Base-by-base conservation (phyloP, 1,284 basidiomycete species). In the Heterobasidion irregulare region DNA sequence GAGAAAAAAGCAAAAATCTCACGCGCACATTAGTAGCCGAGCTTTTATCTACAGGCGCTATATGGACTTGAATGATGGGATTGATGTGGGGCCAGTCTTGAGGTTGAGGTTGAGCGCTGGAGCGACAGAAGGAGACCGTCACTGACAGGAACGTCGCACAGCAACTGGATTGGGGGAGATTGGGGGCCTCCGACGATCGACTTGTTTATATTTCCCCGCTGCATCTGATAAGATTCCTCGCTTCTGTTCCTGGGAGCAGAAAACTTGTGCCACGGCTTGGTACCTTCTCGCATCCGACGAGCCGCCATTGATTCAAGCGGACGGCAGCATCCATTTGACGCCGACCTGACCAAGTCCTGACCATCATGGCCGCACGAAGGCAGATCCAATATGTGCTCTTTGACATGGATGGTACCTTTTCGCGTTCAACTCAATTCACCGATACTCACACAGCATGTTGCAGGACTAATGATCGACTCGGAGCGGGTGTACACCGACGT, bases 401-500 rank as follows among this genome's bases (percentile, higher is more conserved):
- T 63, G 89, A 91, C 66, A 81, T 92, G 82, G 89, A 92, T 65
- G 89, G 89, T 83, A 68, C 58, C 68, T 52, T 59, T 26, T 47
- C 53, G 46, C 32, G 8, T 41, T 26, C 6, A 13, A 19, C 8
- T 26, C 26, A 5, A 5, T 26, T 26, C 26, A 26, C 4, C 26
- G 26, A 26, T 26, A 26, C 6, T 26, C 6, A 26, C 4, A 26
- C 26, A 26, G 4, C 26, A 26, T 16, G 16, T 54, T 35, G 51
- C 53, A 72, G 75, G 83, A 41, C 63, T 83, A 38, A 75, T 89
- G 72, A 81, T 89, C 60, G 84, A 89, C 67, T 83, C 86, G 5
- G 86, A 91, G 64, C 73, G 73, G 47, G 75, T 91, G 38, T 89
- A 89, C 67, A 87, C 86, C 33, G 73, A 82, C 64, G 86, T 87